Evolutionary conservation across 352 stramenopile species (phyloP).

Genomic region (Phytophthora uliginosa): DNA sequence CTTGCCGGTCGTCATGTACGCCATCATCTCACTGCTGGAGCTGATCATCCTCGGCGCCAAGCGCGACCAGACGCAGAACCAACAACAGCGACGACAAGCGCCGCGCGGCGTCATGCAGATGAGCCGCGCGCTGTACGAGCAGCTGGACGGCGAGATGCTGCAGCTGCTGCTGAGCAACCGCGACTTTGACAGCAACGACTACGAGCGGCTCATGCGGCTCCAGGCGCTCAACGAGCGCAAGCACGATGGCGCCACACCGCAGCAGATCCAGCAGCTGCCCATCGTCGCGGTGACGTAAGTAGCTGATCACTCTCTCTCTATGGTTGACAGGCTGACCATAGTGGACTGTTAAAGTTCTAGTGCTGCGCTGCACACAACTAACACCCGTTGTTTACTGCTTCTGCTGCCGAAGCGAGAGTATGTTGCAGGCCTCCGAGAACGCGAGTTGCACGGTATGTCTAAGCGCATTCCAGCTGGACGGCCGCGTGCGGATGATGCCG

Average conservation of each 20-base stretch:
- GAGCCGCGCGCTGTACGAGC: conserved; percentile 73
- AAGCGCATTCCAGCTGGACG: conserved; percentile 49
- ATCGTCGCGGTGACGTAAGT: conserved; percentile 74
- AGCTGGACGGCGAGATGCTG: conserved; percentile 70
- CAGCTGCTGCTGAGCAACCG: conserved; percentile 73
- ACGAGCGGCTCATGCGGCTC: conserved; percentile 75
- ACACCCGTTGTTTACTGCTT: background rate
- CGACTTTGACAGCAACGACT: conserved; percentile 81
- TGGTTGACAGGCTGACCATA: background rate
- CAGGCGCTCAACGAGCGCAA: conserved; percentile 67
- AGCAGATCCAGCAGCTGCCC: conserved; percentile 73
- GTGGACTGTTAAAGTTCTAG: background rate
- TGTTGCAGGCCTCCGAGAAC: conserved; percentile 65
- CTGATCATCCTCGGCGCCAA: conserved; percentile 40
- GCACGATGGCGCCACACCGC: conserved; percentile 56
- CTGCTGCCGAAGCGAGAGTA: conserved; percentile 55
- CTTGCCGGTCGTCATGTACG: conserved; percentile 63
- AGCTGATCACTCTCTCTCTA: background rate
- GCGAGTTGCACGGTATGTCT: conserved; percentile 77
- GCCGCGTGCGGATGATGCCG: conserved; percentile 67
- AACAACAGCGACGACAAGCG: conserved; percentile 19
- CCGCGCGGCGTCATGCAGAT: conserved; percentile 59
- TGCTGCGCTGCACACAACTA: background rate
- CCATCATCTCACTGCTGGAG: conserved; percentile 60
- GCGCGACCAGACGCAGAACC: conserved; percentile 17